phyloP scores from a whole-genome alignment of 2,329 filamentous ascomycete genomes.

The Xylaria polymorpha region DNA sequence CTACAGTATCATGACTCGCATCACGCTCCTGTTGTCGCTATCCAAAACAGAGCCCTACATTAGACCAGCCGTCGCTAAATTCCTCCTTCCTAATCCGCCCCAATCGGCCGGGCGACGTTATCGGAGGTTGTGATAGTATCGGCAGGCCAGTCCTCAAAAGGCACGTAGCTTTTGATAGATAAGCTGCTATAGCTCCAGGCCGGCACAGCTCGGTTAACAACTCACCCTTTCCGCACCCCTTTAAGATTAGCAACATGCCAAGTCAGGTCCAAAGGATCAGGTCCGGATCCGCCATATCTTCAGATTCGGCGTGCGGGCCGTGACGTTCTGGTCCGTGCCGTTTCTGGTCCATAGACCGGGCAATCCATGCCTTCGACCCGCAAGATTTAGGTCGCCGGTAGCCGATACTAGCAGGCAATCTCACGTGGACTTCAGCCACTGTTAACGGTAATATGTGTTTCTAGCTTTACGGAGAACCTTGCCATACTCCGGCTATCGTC shows the following conservation, averaged over 20 bases:
- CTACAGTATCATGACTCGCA: constrained; percentile 35
- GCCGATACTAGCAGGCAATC: constrained; percentile 27
- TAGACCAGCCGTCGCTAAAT: constrained; percentile 34
- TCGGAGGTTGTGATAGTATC: constrained; percentile 33
- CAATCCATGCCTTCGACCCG: constrained; percentile 32
- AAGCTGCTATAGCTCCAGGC: constrained; percentile 23
- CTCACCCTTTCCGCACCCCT: constrained; percentile 15
- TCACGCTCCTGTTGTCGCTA: constrained; percentile 41
- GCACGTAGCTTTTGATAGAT: constrained; percentile 30
- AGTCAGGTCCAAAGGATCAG: constrained; percentile 26
- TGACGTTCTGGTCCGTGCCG: constrained; percentile 33
- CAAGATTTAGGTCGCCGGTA: constrained; percentile 33
- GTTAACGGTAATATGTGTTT: constrained; percentile 20
- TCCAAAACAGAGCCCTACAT: constrained; percentile 28
- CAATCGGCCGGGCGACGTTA: constrained; percentile 37
- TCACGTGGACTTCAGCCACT: constrained; percentile 11
- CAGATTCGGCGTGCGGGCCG: constrained; percentile 35
- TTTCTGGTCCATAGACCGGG: constrained; percentile 36
- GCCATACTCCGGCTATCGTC: constrained; percentile 19
- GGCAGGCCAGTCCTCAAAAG: constrained; percentile 30
- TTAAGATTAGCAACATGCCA: constrained; percentile 25
- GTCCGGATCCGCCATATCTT: constrained; percentile 35
- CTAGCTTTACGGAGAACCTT: constrained; percentile 15
- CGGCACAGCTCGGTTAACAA: constrained; percentile 22
- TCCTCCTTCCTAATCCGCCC: constrained; percentile 44